A percentile compares a stretch with the other conserved stretches of the same genome.
phyloP scores from a whole-genome alignment of 371 early-diverging fungal species.

The Dichotomocladium elegans region DNA sequence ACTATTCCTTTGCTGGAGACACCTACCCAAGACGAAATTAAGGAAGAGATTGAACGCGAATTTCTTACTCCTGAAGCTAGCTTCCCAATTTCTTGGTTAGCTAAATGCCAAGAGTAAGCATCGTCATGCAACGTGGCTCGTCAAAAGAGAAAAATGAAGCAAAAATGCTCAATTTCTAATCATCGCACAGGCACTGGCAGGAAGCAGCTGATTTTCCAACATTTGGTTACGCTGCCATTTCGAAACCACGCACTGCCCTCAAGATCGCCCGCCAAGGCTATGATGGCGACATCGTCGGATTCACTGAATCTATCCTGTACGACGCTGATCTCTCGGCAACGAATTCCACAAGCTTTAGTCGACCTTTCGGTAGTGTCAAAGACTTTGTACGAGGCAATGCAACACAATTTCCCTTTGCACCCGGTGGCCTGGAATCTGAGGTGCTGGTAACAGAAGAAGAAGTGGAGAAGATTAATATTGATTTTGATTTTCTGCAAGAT shows the following conservation, averaged over 20 bases:
- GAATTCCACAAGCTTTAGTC: conserved; percentile 73
- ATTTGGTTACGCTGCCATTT: conserved; percentile 38
- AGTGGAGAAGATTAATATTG: conserved; percentile 8
- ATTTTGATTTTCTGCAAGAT: conserved; percentile 24
- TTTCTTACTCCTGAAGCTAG: conserved; percentile 45
- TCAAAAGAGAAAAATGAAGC: background rate
- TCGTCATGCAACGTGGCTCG: no score
- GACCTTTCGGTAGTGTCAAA: conserved; percentile 57
- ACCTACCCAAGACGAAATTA: conserved; percentile 20
- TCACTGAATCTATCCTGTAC: conserved; percentile 34
- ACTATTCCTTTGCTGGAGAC: background rate
- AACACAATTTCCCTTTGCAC: conserved; percentile 76
- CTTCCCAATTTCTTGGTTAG: conserved; percentile 45
- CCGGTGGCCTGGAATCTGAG: conserved; percentile 62
- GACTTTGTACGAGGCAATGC: conserved; percentile 76
- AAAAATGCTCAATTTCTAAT: background rate
- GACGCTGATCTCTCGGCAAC: conserved; percentile 52
- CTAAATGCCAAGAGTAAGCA: conserved; percentile 51
- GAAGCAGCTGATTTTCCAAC: conserved; percentile 42
- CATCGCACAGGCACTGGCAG: conserved; percentile 44
- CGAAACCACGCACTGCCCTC: conserved; percentile 42
- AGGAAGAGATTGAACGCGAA: conserved; percentile 36
- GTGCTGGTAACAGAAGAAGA: conserved; percentile 25
- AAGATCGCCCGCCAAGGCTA: conserved; percentile 46
- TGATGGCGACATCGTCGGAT: conserved; percentile 51